These are phyloP conservation scores for Eucalyptus shirleyi DNA, from an alignment of 345 rosid genomes.

Conservation along the genomic window DNA sequence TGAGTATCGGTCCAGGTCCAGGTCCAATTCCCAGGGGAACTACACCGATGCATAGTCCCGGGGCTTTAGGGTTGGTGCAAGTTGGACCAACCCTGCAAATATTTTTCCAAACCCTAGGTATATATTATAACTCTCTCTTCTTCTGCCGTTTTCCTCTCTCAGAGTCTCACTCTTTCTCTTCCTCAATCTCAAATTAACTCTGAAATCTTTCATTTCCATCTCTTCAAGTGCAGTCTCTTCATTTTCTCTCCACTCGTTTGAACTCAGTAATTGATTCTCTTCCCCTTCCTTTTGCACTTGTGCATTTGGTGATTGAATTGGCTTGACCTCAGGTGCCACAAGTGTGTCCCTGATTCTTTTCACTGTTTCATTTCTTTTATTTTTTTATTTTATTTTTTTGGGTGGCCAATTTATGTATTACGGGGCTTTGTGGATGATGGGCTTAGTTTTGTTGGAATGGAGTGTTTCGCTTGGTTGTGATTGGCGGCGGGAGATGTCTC, in stretches of 20 bases:
- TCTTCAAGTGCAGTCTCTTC: not conserved
- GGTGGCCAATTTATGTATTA: not conserved
- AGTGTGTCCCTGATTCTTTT: not conserved
- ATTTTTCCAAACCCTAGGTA: not conserved
- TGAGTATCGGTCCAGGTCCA: not conserved
- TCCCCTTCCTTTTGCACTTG: not conserved
- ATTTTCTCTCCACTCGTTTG: not conserved
- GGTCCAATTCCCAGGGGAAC: not conserved
- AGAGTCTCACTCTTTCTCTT: not conserved
- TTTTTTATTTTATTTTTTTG: too few species aligned
- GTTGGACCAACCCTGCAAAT: not conserved
- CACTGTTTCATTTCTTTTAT: not conserved
- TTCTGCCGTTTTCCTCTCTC: not conserved
- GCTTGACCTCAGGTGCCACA: not conserved
- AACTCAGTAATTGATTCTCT: not conserved
- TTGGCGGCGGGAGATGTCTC: not conserved
- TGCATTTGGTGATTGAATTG: not conserved
- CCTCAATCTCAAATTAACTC: not conserved
- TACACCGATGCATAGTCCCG: not conserved
- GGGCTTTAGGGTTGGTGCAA: not conserved
- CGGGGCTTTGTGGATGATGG: not conserved
- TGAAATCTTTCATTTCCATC: not conserved
- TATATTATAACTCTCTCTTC: not conserved
- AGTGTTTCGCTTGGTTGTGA: not conserved
- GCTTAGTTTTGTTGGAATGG: not conserved